Conservation (phyloP, 192 early-diverging fungal genomes). For the Coemansia furcata region DNA sequence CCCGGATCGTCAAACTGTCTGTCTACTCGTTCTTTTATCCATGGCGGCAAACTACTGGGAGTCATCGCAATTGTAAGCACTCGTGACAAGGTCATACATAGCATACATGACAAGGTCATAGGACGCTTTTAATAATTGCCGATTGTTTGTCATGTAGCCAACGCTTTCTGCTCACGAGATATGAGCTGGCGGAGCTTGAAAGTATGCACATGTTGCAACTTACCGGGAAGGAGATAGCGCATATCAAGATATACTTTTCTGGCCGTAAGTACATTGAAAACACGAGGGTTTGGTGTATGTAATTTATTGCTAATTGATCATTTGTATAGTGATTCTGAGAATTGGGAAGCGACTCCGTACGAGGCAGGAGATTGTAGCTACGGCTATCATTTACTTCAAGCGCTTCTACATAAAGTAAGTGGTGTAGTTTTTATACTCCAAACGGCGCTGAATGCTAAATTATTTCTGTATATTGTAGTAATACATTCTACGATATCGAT, state of each 20-base stretch:
- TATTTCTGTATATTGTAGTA: slow-evolving; percentile 29
- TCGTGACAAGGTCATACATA: not conserved
- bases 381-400: slow-evolving; percentile 84
- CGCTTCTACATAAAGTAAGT: slow-evolving; percentile 84
- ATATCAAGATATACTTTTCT: slow-evolving; percentile 41
- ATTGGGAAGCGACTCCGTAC: slow-evolving; percentile 69
- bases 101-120: not conserved
- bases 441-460: not conserved
- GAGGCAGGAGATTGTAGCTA: slow-evolving; percentile 80
- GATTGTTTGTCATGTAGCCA: slow-evolving; percentile 20
- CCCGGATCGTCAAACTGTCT: not conserved
- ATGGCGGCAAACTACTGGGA: slow-evolving; percentile 56
- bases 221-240: slow-evolving; percentile 16
- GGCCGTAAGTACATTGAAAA: slow-evolving; percentile 18
- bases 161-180: slow-evolving; percentile 44
- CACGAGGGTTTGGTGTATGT: not conserved
- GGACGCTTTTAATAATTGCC: not conserved
- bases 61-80: slow-evolving; percentile 48
- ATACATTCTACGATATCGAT: slow-evolving; percentile 70
- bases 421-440: not conserved
- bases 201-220: slow-evolving; percentile 23
- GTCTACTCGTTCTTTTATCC: not conserved
- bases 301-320: not conserved
- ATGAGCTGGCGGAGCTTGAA: slow-evolving; percentile 39
- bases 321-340: slow-evolving; percentile 68